Conservation (phyloP, 192 early-diverging fungal species). For the Coemansia sp. region DNA sequence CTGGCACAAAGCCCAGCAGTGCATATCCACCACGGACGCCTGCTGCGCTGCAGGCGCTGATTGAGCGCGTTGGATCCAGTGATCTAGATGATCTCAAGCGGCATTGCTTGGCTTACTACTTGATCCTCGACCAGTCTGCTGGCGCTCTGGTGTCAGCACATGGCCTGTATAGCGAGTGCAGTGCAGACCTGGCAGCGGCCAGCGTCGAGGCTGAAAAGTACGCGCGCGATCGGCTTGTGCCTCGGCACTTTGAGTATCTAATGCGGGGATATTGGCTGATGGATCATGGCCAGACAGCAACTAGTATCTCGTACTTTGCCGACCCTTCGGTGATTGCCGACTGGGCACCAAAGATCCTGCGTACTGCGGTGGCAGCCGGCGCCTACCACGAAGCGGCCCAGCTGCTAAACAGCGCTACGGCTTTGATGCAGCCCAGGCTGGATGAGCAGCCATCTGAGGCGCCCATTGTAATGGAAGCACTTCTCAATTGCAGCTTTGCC, state of each 20-base stretch:
- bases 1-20: background rate
- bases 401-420: conserved; percentile 47
- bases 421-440: conserved; percentile 28
- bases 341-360: conserved; percentile 48
- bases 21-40: conserved; percentile 41
- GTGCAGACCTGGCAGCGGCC: conserved; percentile 8
- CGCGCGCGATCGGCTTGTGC: conserved; percentile 28
- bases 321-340: conserved; percentile 52
- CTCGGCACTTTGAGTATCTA: conserved; percentile 47
- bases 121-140: conserved; percentile 32
- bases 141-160: conserved; percentile 2
- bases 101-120: conserved; percentile 46
- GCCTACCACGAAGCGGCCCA: conserved; percentile 21
- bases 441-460: conserved; percentile 22
- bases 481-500: conserved; percentile 41
- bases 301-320: conserved; percentile 37
- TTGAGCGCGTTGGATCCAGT: conserved; percentile 23
- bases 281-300: conserved; percentile 44
- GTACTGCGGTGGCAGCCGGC: conserved; percentile 22
- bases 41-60: conserved; percentile 18
- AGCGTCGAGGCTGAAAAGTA: conserved; percentile 25
- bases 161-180: conserved; percentile 14
- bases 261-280: conserved; percentile 57
- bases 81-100: conserved; percentile 49
- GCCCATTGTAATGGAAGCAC: conserved; percentile 39